phyloP scores from a whole-genome alignment of 169 alveolate genomes.

The Plasmodium gonderi region DNA sequence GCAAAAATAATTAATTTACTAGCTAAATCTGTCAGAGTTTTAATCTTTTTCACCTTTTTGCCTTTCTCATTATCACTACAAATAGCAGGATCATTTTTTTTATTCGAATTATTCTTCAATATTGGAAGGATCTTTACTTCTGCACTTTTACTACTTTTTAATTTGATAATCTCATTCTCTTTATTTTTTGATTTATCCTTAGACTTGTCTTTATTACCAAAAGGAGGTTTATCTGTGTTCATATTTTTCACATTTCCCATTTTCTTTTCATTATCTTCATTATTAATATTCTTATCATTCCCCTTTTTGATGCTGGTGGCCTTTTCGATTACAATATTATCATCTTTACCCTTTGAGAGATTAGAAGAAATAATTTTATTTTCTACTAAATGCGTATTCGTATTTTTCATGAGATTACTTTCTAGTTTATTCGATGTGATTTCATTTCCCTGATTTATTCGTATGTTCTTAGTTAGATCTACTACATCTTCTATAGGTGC shows the following conservation, averaged over 20 bases:
- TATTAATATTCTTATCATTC: neutral
- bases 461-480: neutral
- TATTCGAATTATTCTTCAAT: neutral
- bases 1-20: conserved; percentile 55
- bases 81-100: neutral
- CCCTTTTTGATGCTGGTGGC: neutral
- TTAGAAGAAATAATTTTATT: neutral
- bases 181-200: conserved; percentile 3
- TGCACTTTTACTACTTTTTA: neutral
- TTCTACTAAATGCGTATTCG: neutral
- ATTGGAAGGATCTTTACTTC: neutral
- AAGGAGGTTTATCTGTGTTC: neutral
- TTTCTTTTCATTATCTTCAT: neutral
- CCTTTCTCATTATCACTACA: conserved; percentile 41
- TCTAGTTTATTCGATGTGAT: neutral
- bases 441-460: neutral
- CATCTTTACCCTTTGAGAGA: neutral
- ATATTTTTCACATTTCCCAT: neutral
- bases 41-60: conserved; percentile 35
- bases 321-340: neutral
- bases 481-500: neutral
- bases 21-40: conserved; percentile 34
- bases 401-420: neutral
- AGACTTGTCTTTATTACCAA: neutral
- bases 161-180: neutral